Conservation (phyloP, 225 moss, liverwort and hornwort genomes). For the Bryoerythrophyllum caledonicum region DNA sequence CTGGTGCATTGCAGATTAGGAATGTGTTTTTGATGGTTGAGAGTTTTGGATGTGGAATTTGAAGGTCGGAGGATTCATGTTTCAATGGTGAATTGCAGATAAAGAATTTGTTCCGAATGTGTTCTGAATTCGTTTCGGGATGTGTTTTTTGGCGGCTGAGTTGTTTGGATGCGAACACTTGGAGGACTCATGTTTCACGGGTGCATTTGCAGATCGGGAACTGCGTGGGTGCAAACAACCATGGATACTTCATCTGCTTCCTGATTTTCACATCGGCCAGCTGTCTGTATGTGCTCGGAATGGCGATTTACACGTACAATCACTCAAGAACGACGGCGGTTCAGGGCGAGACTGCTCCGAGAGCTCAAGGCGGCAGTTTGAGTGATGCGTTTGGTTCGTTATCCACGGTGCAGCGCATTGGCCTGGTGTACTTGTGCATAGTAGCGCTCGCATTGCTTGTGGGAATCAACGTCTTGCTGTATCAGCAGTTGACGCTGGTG, state of each 20-base stretch:
- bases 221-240: slow-evolving; percentile 90
- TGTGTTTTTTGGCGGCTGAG: too few species aligned
- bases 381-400: slow-evolving; percentile 37
- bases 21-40: not conserved
- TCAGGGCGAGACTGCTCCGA: slow-evolving; percentile 20
- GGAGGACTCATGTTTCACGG: not conserved
- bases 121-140: too few species aligned
- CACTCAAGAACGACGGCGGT: slow-evolving; percentile 40
- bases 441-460: slow-evolving; percentile 58
- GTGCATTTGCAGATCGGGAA: slow-evolving; percentile 64
- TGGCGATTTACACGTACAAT: slow-evolving; percentile 64
- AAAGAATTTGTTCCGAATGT: slow-evolving; percentile 39
- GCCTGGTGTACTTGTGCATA: slow-evolving; percentile 64
- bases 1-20: too few species aligned
- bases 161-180: too few species aligned
- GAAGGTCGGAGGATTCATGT: too few species aligned
- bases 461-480: slow-evolving; percentile 72
- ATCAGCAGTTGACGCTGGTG: slow-evolving; percentile 73
- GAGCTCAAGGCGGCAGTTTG: slow-evolving; percentile 31
- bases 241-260: slow-evolving; percentile 83
- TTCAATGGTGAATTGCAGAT: slow-evolving; percentile 51
- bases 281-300: slow-evolving; percentile 71
- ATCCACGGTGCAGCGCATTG: slow-evolving; percentile 48
- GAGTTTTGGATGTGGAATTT: not conserved
- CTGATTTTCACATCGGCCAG: slow-evolving; percentile 66